These are phyloP conservation scores for Microdochium bolleyi DNA, from an alignment of 2,329 filamentous ascomycete genomes.

Conservation along the genomic window DNA sequence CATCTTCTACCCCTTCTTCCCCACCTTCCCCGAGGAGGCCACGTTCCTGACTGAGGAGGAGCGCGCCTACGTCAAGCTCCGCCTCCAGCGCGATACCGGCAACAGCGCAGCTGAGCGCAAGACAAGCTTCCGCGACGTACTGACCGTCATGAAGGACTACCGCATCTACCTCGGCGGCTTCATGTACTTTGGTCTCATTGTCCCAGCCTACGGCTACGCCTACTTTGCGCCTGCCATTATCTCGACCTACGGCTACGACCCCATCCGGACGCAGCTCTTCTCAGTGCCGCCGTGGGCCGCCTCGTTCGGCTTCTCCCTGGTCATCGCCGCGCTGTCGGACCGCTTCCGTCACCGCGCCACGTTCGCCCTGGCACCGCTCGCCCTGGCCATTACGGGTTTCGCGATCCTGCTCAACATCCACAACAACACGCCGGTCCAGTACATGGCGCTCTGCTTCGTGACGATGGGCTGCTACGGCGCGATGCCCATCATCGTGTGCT, in stretches of 20 bases:
- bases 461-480: constrained; percentile 74
- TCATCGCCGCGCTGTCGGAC: constrained; percentile 67
- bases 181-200: constrained; percentile 76
- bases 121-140: constrained; percentile 50
- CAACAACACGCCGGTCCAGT: constrained; percentile 58
- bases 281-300: constrained; percentile 54
- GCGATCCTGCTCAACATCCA: constrained; percentile 66
- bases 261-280: constrained; percentile 50
- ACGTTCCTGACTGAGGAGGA: constrained; percentile 69
- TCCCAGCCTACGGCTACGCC: constrained; percentile 70
- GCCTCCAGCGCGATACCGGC: constrained; percentile 63
- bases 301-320: constrained; percentile 73
- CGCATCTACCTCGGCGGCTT: constrained; percentile 67
- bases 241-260: constrained; percentile 52
- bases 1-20: constrained; percentile 60
- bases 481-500: constrained; percentile 83
- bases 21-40: constrained; percentile 66
- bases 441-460: constrained; percentile 74
- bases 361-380: constrained; percentile 64
- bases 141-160: constrained; percentile 61
- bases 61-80: constrained; percentile 54
- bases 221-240: constrained; percentile 73
- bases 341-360: constrained; percentile 62
- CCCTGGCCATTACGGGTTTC: constrained; percentile 65
- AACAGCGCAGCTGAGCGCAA: constrained; percentile 54